Evolutionary conservation across 306 rosid species (phyloP).

Genomic region (Geum urbanum): DNA sequence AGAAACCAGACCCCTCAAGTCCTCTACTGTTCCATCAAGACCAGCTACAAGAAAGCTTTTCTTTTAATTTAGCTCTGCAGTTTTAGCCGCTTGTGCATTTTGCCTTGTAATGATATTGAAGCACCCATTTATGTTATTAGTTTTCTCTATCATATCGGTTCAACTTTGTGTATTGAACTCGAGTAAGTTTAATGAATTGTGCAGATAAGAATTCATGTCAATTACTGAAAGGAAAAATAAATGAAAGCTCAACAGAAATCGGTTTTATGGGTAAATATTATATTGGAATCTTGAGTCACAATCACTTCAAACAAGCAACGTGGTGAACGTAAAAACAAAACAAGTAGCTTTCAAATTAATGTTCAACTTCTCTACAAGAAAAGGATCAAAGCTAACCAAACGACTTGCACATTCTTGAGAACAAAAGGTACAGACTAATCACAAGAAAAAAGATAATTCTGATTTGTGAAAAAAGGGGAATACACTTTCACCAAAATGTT

Average conservation of each 20-base stretch:
- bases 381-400: background rate
- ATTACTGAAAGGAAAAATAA: background rate
- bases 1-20: constrained; percentile 59
- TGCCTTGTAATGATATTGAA: constrained; percentile 42
- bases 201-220: background rate
- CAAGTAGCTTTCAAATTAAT: too few species aligned
- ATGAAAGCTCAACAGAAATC: too few species aligned
- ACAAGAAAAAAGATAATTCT: constrained; percentile 61
- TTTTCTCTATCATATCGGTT: background rate
- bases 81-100: constrained; percentile 14
- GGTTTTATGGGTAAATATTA: too few species aligned
- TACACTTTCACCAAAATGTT: constrained; percentile 65
- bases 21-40: constrained; percentile 51
- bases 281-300: too few species aligned
- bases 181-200: background rate
- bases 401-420: constrained; percentile 16
- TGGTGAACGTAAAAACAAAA: background rate
- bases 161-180: background rate
- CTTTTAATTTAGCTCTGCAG: constrained; percentile 31
- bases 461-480: constrained; percentile 60
- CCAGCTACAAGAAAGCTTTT: constrained; percentile 62
- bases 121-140: constrained; percentile 21
- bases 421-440: constrained; percentile 16
- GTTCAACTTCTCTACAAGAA: background rate
- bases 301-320: too few species aligned